Percentiles rank a stretch among this genome's conserved stretches.
These are phyloP conservation scores for Earliella scabrosa DNA, from an alignment of 1,284 basidiomycete genomes.

Conservation along the genomic window DNA sequence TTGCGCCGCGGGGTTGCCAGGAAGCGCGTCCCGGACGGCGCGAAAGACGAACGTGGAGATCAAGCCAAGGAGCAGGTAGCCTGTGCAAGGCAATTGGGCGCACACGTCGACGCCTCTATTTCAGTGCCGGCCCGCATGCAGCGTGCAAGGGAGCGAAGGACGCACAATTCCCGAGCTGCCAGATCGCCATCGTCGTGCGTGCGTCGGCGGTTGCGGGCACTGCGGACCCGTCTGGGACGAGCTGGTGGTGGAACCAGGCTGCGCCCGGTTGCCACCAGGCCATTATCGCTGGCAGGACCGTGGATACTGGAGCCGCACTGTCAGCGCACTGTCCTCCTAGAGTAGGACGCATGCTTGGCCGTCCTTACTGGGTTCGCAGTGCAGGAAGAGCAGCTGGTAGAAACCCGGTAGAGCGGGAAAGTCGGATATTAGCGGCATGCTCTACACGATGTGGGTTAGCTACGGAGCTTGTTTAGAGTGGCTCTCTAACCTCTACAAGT, in stretches of 20 bases:
- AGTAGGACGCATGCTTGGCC: not conserved
- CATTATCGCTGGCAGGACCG: slow-evolving; percentile 59
- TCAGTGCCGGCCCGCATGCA: not conserved
- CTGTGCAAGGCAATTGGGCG: no score
- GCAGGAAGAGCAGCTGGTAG: slow-evolving; percentile 69
- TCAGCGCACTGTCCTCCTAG: not conserved
- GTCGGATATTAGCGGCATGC: slow-evolving; percentile 34
- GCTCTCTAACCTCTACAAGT: no score
- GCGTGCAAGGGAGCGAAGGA: not conserved
- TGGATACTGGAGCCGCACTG: slow-evolving; percentile 48
- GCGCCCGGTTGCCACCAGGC: slow-evolving; percentile 67
- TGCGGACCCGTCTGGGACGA: slow-evolving; percentile 54
- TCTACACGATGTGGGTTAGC: no score
- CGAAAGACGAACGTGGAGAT: slow-evolving; percentile 74
- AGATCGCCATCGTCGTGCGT: slow-evolving; percentile 67
- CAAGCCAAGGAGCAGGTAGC: slow-evolving; percentile 70
- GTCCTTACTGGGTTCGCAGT: slow-evolving; percentile 65
- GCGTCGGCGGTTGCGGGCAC: slow-evolving; percentile 45
- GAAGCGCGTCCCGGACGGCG: slow-evolving; percentile 65
- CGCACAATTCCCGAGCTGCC: slow-evolving; percentile 75
- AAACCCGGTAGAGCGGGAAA: slow-evolving; percentile 71
- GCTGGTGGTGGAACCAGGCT: slow-evolving; percentile 72
- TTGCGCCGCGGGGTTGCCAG: slow-evolving; percentile 62
- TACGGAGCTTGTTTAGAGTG: no score
- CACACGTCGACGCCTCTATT: no score